phyloP scores from a whole-genome alignment of 2,329 filamentous ascomycete genomes.

The Alternaria sp. region DNA sequence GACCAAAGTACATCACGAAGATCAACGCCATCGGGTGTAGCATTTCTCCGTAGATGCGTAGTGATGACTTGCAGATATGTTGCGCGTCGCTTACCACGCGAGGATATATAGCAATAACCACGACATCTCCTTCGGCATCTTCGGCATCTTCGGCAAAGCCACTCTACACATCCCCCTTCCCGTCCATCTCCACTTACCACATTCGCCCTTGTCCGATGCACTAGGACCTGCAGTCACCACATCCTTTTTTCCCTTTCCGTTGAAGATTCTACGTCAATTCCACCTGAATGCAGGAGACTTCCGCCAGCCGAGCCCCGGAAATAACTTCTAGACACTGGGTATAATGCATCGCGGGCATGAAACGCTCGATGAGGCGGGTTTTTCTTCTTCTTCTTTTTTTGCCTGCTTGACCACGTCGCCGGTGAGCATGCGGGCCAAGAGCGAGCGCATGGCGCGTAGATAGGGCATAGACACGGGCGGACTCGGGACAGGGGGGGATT shows the following conservation, averaged over 20 bases:
- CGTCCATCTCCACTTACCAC: background rate
- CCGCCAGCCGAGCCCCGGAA: background rate
- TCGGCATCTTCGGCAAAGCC: background rate
- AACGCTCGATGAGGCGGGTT: too few species aligned
- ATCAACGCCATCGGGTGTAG: background rate
- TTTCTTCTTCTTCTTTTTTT: background rate
- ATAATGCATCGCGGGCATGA: background rate
- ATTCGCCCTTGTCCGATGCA: background rate
- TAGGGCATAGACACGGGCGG: background rate
- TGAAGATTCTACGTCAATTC: background rate
- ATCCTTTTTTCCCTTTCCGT: background rate
- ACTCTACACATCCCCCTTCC: background rate
- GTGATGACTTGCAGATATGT: background rate
- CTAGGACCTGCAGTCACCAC: background rate
- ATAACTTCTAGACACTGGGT: background rate
- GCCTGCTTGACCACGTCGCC: background rate
- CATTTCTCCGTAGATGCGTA: background rate
- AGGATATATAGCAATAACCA: background rate
- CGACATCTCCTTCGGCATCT: background rate
- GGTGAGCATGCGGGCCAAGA: background rate
- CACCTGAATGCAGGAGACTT: background rate
- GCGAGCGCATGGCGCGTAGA: background rate
- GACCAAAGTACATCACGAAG: background rate
- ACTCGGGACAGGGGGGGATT: background rate
- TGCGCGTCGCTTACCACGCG: background rate